Evolutionary conservation across 495 filamentous ascomycete species (phyloP).

Genomic region (Aspergillus avenaceus): DNA sequence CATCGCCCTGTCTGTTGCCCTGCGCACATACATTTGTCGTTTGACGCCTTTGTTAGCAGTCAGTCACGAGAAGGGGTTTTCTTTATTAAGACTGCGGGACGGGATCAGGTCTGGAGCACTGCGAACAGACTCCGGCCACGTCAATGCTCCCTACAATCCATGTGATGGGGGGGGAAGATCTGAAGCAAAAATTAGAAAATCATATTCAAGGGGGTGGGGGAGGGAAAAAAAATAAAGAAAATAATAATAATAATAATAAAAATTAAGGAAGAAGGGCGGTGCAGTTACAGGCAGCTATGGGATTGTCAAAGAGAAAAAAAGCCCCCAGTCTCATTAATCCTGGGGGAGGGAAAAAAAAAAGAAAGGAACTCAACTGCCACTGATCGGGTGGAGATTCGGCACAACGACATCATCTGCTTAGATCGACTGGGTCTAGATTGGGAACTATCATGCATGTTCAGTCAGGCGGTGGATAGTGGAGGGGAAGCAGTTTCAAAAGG

Average conservation of each 20-base stretch:
- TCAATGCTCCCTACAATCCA: constrained; percentile 13
- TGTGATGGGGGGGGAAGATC: constrained; percentile 11
- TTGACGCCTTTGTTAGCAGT: constrained; percentile 1
- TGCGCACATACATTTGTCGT: neutral
- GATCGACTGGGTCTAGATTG: neutral
- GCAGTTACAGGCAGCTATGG: neutral
- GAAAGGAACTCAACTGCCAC: neutral
- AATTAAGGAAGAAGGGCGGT: neutral
- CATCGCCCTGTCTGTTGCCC: neutral
- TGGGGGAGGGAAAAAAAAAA: too few species aligned
- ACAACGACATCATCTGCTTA: neutral
- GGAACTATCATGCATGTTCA: neutral
- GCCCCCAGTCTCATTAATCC: too few species aligned
- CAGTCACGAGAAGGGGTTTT: constrained; percentile 18
- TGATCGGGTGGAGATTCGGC: neutral
- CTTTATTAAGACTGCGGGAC: constrained; percentile 13
- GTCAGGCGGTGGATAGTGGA: neutral
- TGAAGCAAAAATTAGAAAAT: neutral
- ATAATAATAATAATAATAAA: too few species aligned
- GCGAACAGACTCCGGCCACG: constrained; percentile 24
- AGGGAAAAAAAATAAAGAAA: too few species aligned
- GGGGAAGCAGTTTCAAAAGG: neutral
- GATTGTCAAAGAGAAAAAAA: constrained; percentile 3
- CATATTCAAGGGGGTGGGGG: neutral
- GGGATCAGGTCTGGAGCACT: constrained; percentile 5